Evolutionary conservation across 345 rosid genomes (phyloP).

Genomic region (Salix purpurea): DNA sequence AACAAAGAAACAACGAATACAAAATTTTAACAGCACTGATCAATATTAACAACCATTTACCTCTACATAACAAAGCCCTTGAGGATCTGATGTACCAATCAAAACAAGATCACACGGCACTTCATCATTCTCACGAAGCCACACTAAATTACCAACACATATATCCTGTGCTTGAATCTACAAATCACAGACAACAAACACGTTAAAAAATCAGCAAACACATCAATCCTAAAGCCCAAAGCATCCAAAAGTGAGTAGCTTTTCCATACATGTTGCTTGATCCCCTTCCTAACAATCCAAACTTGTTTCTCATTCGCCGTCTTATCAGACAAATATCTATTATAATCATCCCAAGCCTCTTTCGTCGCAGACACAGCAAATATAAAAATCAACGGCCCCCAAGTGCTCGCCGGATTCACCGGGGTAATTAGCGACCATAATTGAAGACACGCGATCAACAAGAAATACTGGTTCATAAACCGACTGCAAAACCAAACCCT

Average conservation of each 20-base stretch:
- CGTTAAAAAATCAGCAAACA: background rate
- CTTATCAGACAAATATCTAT: slow-evolving; percentile 87
- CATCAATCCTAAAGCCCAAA: background rate
- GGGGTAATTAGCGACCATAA: slow-evolving; percentile 99
- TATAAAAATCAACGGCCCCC: slow-evolving; percentile 96
- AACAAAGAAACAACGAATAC: background rate
- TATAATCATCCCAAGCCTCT: slow-evolving; percentile 99
- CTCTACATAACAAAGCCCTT: slow-evolving; percentile 91
- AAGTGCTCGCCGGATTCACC: slow-evolving; percentile 98
- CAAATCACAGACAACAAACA: slow-evolving; percentile 6
- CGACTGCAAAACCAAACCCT: slow-evolving; percentile 58
- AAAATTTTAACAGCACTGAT: background rate
- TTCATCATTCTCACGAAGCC: slow-evolving; percentile 99
- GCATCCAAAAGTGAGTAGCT: background rate
- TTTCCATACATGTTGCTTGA: slow-evolving; percentile 67
- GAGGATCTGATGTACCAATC: slow-evolving; percentile 90
- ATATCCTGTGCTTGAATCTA: slow-evolving; percentile 91
- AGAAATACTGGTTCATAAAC: slow-evolving; percentile 97
- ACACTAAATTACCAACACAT: slow-evolving; percentile 79
- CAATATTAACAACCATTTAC: slow-evolving; percentile 28
- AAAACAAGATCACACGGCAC: slow-evolving; percentile 98
- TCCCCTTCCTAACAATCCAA: slow-evolving; percentile 78
- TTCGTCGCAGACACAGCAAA: slow-evolving; percentile 94
- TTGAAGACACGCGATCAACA: slow-evolving; percentile 99
- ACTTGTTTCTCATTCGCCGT: slow-evolving; percentile 95